Percentiles rank a stretch among this genome's conserved stretches.
Evolutionary conservation across 225 moss, liverwort and hornwort genomes (phyloP).

Genomic region (Anthoceros angustus): DNA sequence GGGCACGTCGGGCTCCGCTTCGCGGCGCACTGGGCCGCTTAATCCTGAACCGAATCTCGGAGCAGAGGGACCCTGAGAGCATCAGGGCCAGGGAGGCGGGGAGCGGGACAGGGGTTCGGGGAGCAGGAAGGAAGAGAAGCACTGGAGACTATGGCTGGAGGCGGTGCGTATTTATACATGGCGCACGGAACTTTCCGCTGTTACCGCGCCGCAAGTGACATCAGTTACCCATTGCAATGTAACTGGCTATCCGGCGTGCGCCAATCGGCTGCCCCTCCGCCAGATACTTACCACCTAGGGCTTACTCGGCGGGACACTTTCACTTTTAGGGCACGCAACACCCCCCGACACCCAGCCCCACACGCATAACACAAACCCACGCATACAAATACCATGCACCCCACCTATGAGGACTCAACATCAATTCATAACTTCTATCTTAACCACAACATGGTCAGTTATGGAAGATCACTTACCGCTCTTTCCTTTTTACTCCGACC

Average conservation of each 20-base stretch:
- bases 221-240: neutral
- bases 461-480: too few species aligned
- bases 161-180: neutral
- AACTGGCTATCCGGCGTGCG: neutral
- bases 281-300: neutral
- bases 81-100: neutral
- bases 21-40: neutral
- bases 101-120: neutral
- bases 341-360: too few species aligned
- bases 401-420: too few species aligned
- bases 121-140: neutral
- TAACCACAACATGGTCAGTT: too few species aligned
- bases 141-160: neutral
- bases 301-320: neutral
- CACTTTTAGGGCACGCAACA: neutral
- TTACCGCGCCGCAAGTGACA: conserved; percentile 5
- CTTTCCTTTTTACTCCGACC: too few species aligned
- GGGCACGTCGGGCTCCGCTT: neutral
- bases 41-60: neutral
- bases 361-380: too few species aligned
- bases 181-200: neutral
- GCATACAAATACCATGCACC: too few species aligned
- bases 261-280: neutral
- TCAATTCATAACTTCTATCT: too few species aligned
- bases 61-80: neutral